phyloP scores from a whole-genome alignment of 1,139 yeast species.

The Magnusiomyces suaveolens region DNA sequence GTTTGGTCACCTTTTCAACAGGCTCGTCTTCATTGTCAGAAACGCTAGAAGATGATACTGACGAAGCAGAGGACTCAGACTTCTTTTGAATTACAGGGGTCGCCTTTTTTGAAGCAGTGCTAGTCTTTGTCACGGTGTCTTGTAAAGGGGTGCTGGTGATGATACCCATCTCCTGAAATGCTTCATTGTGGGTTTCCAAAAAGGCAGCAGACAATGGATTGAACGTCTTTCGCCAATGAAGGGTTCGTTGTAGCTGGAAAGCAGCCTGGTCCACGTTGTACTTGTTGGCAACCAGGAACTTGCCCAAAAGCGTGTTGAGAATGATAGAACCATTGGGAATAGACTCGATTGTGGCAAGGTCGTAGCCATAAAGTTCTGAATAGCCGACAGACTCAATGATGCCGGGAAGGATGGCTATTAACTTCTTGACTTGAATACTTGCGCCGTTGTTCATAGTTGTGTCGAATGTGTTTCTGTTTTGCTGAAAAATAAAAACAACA shows the following conservation, averaged over 20 bases:
- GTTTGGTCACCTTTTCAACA: too few species aligned
- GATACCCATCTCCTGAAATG: slow-evolving; percentile 49
- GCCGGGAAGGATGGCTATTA: slow-evolving; percentile 20
- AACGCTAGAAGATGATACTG: slow-evolving; percentile 2
- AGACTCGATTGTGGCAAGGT: slow-evolving; percentile 34
- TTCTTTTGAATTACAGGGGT: background rate
- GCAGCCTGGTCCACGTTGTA: slow-evolving; percentile 44
- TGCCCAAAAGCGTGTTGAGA: slow-evolving; percentile 49
- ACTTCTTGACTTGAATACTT: slow-evolving; percentile 18
- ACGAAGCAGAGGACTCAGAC: slow-evolving; percentile 7
- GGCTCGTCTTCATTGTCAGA: background rate
- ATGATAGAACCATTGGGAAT: slow-evolving; percentile 19
- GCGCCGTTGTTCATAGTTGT: slow-evolving; percentile 6
- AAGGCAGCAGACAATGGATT: slow-evolving; percentile 74
- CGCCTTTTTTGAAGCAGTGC: background rate
- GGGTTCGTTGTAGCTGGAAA: slow-evolving; percentile 45
- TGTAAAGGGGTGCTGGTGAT: slow-evolving; percentile 25
- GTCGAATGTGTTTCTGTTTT: too few species aligned
- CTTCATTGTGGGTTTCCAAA: slow-evolving; percentile 51
- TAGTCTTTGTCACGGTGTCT: background rate
- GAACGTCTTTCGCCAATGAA: slow-evolving; percentile 71
- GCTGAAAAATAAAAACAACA: background rate
- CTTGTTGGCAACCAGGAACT: slow-evolving; percentile 61
- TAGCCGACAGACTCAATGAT: slow-evolving; percentile 43
- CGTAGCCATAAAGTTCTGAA: slow-evolving; percentile 72